Evolutionary conservation across 768 basidiomycete species (phyloP), one percentile per base, ranked within the genome.

Genomic region (Myochromella boudieri): DNA sequence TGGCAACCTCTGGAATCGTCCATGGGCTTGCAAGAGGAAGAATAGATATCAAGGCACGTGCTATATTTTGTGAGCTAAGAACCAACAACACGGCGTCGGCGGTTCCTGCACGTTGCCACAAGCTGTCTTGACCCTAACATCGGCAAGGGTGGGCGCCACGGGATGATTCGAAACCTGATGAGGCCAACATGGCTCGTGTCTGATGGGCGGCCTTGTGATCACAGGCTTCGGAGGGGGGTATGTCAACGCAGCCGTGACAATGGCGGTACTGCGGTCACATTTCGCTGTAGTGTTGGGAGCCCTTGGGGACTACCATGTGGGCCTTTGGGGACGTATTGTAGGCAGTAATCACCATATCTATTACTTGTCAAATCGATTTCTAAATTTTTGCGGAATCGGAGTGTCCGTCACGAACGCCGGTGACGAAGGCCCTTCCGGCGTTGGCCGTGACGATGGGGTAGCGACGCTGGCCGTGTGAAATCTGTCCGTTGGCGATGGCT

Each of bases 361-460:
- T 49, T 44, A 48, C 46, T 51, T 51, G 40, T 31, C 34, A 52
- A 47, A 43, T 37, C 22, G 21, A 36, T 40, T 41, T 33, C 8
- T 37, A 26, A 37, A 41, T 50, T 55, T 51, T 59, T 61, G 57
- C 58, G 53, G 61, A 64, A 63, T 71, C 70, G 70, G 69, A 72
- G 66, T 68, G 62, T 66, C 71, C 73, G 74, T 76, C 73, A 76
- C 74, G 72, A 75, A 71, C 73, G 67, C 72, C 72, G 72, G 72
- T 74, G 74, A 74, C 75, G 72, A 75, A 75, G 68, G 68, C 59
- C 68, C 73, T 73, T 73, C 71, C 75, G 75, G 75, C 74, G 72
- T 74, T 76, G 75, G 72, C 75, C 75, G 75, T 77, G 70, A 71
- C 74, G 74, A 75, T 74, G 75, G 66, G 68, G 72, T 75, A 75